Evolutionary conservation across 1,284 basidiomycete species (phyloP).

Genomic region (Trametes polyzona): DNA sequence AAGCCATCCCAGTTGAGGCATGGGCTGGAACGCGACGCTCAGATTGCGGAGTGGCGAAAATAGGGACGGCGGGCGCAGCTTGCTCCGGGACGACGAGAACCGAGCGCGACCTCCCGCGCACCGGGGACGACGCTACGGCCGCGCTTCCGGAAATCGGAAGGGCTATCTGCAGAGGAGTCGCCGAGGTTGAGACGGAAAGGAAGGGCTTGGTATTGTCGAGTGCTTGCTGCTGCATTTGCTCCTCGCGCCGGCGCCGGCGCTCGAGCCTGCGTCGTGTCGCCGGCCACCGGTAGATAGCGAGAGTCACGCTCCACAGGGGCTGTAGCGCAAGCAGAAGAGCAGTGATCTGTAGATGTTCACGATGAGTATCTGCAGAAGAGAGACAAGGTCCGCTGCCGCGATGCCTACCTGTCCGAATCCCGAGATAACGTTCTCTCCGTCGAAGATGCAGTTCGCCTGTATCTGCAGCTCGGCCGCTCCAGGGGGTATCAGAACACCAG

Average conservation of each 20-base stretch:
- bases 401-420: slow-evolving; percentile 34
- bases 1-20: not conserved
- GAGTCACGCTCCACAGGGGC: slow-evolving; percentile 34
- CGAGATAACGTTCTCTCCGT: slow-evolving; percentile 32
- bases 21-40: not conserved
- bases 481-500: not conserved
- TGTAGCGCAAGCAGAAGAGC: slow-evolving; percentile 31
- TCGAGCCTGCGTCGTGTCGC: slow-evolving; percentile 21
- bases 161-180: not conserved
- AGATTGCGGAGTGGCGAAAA: not conserved
- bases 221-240: slow-evolving; percentile 1
- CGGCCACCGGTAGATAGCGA: slow-evolving; percentile 34
- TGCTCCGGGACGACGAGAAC: not conserved
- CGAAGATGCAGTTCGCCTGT: slow-evolving; percentile 28
- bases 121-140: not conserved
- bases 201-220: not conserved
- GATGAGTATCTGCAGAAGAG: not conserved
- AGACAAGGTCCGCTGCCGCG: not conserved
- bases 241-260: slow-evolving; percentile 13
- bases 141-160: not conserved
- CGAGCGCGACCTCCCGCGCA: not conserved
- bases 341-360: slow-evolving; percentile 24
- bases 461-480: slow-evolving; percentile 34
- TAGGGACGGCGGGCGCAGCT: not conserved
- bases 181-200: not conserved